Evolutionary conservation across 2,329 filamentous ascomycete species (phyloP).

Genomic region (Arthrobotrys pseudoclavata): DNA sequence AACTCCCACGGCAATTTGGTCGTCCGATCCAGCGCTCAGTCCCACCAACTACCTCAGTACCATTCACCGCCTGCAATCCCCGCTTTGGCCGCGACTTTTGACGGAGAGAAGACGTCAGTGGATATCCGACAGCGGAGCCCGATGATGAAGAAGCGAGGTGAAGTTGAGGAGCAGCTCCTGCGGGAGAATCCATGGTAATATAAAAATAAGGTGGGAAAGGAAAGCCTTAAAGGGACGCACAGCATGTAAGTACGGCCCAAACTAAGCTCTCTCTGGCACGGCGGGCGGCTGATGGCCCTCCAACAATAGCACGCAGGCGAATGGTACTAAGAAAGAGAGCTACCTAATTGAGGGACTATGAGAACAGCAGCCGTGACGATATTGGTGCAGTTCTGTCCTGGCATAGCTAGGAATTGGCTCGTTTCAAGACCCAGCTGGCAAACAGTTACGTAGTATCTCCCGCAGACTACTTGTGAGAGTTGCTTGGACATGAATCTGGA

Average conservation of each 20-base stretch:
- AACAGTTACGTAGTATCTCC: slow-evolving; percentile 8
- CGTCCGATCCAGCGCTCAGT: slow-evolving; percentile 38
- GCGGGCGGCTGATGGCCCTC: slow-evolving; percentile 55
- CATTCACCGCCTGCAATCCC: neutral
- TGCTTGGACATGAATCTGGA: slow-evolving; percentile 32
- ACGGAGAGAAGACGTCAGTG: slow-evolving; percentile 9
- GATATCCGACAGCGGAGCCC: neutral
- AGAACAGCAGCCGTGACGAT: neutral
- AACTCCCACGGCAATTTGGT: slow-evolving; percentile 34
- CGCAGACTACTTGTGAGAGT: neutral
- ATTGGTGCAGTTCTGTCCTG: slow-evolving; percentile 15
- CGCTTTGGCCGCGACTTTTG: slow-evolving; percentile 9
- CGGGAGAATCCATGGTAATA: slow-evolving; percentile 29
- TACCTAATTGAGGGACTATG: neutral
- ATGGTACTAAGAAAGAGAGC: slow-evolving; percentile 3
- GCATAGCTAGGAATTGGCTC: slow-evolving; percentile 31
- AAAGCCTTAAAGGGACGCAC: slow-evolving; percentile 1
- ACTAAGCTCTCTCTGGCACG: slow-evolving; percentile 53
- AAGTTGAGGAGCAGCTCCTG: neutral
- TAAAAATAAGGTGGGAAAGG: slow-evolving; percentile 52
- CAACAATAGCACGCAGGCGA: slow-evolving; percentile 28
- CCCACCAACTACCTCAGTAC: neutral
- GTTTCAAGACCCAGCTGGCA: slow-evolving; percentile 30
- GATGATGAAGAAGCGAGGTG: neutral
- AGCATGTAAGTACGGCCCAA: slow-evolving; percentile 19